These are phyloP conservation scores for Prunus kanzakura DNA, from an alignment of 306 rosid species.

Conservation along the genomic window DNA sequence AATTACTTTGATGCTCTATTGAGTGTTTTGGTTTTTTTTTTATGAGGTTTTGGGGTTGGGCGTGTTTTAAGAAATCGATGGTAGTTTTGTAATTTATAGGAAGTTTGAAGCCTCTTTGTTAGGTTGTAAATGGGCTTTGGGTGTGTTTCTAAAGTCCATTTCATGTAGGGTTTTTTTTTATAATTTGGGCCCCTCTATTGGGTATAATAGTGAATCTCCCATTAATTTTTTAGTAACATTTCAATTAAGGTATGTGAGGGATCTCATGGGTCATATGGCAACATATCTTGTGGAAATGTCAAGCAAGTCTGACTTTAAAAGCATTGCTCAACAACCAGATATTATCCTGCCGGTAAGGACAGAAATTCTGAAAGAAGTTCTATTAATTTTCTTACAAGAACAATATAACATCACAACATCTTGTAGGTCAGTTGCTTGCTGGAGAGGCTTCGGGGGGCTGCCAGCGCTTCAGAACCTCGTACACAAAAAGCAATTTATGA, in stretches of 20 bases:
- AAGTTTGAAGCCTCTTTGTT: no score
- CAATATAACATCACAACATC: conserved; percentile 24
- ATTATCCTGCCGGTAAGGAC: conserved; percentile 63
- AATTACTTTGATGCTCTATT: no score
- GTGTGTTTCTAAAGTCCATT: no score
- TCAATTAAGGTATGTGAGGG: conserved; percentile 60
- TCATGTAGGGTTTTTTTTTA: no score
- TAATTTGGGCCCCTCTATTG: no score
- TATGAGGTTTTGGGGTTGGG: no score
- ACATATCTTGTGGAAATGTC: conserved; percentile 68
- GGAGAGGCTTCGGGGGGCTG: conserved; percentile 94
- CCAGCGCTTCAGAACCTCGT: conserved; percentile 89
- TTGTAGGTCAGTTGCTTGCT: conserved; percentile 88
- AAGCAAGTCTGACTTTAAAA: conserved; percentile 64
- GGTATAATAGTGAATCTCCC: no score
- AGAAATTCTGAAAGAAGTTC: not conserved
- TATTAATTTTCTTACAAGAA: not conserved
- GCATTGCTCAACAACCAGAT: conserved; percentile 83
- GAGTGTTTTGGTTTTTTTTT: no score
- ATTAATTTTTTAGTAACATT: not conserved
- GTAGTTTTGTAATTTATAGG: no score
- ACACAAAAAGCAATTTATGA: conserved; percentile 85
- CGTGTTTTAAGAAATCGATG: no score
- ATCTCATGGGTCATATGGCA: conserved; percentile 73
- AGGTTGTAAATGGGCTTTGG: no score